These are phyloP conservation scores for Kalmusia sp. DNA, from an alignment of 2,329 filamentous ascomycete species.

Conservation along the genomic window DNA sequence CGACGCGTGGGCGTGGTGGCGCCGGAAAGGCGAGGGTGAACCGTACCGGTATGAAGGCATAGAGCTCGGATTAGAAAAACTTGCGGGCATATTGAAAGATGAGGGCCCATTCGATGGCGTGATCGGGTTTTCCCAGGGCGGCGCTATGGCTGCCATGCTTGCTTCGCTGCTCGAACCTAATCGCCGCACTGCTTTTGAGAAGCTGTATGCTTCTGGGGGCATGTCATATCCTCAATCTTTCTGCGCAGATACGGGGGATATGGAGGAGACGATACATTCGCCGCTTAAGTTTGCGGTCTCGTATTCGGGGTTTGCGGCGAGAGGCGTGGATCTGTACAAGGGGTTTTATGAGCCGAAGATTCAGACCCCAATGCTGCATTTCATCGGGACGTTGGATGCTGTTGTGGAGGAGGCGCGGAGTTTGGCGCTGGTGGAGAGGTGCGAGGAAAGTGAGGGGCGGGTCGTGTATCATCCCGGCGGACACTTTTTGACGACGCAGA, in stretches of 20 bases:
- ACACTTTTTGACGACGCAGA: conserved; percentile 83
- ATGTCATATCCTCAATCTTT: conserved; percentile 63
- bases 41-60: conserved; percentile 69
- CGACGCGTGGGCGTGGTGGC: conserved; percentile 87
- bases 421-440: conserved; percentile 70
- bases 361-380: conserved; percentile 78
- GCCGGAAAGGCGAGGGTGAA: conserved; percentile 66
- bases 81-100: conserved; percentile 57
- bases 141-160: conserved; percentile 72
- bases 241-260: conserved; percentile 34
- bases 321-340: conserved; percentile 64
- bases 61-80: conserved; percentile 68
- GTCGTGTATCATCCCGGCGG: conserved; percentile 82
- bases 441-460: conserved; percentile 58
- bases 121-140: conserved; percentile 46
- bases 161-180: conserved; percentile 72
- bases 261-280: conserved; percentile 54
- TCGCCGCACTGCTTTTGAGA: conserved; percentile 57
- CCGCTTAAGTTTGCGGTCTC: conserved; percentile 74
- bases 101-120: conserved; percentile 47
- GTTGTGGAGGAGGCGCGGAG: conserved; percentile 83
- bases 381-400: conserved; percentile 82
- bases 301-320: conserved; percentile 79
- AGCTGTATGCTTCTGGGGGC: conserved; percentile 45
- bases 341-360: conserved; percentile 80